A percentile compares a stretch with the other conserved stretches of the same genome.
Evolutionary conservation across 106 monocot species (phyloP).

Genomic region (Gastrodia elata): DNA sequence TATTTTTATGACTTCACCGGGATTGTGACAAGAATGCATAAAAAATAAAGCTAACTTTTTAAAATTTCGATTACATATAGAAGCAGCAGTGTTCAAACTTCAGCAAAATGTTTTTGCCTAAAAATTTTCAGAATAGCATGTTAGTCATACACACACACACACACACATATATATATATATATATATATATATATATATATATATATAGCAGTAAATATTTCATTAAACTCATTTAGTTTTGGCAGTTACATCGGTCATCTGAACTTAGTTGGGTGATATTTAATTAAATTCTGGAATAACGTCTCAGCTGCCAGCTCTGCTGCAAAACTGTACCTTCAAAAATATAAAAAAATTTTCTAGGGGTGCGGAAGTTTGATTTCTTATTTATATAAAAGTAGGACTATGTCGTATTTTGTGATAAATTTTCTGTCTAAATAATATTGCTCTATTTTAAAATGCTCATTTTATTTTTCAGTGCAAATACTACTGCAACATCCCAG

Average conservation of each 20-base stretch:
- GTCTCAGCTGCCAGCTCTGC: neutral
- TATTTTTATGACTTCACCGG: neutral
- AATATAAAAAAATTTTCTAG: neutral
- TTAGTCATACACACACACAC: neutral
- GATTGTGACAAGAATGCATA: neutral
- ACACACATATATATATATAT: too few relatives aligned
- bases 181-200: too few relatives aligned
- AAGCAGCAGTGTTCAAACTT: neutral
- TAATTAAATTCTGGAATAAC: neutral
- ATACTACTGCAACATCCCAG: conserved; percentile 18
- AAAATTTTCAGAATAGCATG: neutral
- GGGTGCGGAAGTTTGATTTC: neutral
- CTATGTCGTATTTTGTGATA: neutral
- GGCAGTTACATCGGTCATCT: neutral
- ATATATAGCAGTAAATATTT: neutral
- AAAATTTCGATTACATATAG: neutral
- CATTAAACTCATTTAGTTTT: neutral
- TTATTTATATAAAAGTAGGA: neutral
- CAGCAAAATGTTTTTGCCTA: neutral
- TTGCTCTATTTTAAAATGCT: neutral
- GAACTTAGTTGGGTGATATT: neutral
- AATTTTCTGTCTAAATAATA: neutral
- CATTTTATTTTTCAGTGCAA: conserved; percentile 24
- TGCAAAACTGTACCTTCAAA: neutral
- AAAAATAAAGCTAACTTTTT: neutral